Evolutionary conservation across 352 stramenopile species (phyloP), one percentile per base, ranked within the genome.

Genomic region (Phytophthora ramorum): DNA sequence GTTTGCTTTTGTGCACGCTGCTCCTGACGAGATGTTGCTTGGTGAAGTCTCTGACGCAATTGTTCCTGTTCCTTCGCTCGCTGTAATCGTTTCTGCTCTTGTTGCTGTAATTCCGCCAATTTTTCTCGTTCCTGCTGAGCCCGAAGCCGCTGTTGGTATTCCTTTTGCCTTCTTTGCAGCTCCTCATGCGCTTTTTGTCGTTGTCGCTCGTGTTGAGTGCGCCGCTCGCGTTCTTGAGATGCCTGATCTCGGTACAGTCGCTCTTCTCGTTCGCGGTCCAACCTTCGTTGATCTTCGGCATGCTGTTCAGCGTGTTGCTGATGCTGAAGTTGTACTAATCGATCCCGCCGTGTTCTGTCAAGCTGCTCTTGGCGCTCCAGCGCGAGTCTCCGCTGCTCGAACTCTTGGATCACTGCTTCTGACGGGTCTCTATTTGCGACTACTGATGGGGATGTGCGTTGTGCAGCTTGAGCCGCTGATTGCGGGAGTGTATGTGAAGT

Each of bases 331-430:
- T 59, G 32, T 43, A 38, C 22, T 7, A 63, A 34, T 26, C 58
- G 46, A 20, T 68, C 56, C 28, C 44, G 58, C 14, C 46, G 62
- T 28, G 30, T 38, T 49, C 26, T 48, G 7, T 66, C 44, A 43
- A 57, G 35, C 32, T 70, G 45, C 38, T 69, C 46, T 19, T 68
- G 66, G n/a, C 30, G 66, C 51, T 76, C 69, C 14, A 63, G 66
- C 24, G 48, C 63, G 7, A 75, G 62, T 63, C 71, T 66, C 55
- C 66, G 66, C 32, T 71, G 41, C 26, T 78, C 66, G 67, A 76
- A 78, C 49, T 58, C 57, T 22, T 24, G 61, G 45, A 78, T 70
- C 16, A 68, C 43, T 19, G 54, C 47, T 53, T 78, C 61, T 40
- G 66, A 70, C 22, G 58, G 52, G 19, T 73, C 58, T 28, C 20